Percentiles rank a stretch among this genome's conserved stretches.
Evolutionary conservation across 139 green algal genomes (phyloP).

Genomic region (Auxenochlorella pyrenoidosa): DNA sequence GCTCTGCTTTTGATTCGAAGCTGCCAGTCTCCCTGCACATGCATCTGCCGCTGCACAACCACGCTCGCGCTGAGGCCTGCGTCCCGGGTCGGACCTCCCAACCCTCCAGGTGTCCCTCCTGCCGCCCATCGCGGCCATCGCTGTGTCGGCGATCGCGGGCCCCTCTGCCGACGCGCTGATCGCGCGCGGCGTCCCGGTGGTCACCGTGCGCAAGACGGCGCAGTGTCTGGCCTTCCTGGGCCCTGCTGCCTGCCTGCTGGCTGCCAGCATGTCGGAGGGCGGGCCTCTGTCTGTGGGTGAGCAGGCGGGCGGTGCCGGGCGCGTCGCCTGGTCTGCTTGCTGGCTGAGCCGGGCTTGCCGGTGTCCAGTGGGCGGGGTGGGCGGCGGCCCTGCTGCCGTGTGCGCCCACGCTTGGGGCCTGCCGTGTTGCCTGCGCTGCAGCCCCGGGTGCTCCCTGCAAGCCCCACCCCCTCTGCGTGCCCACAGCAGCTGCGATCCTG

Average conservation of each 20-base stretch:
- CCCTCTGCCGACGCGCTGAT: constrained; percentile 83
- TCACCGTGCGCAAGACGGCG: constrained; percentile 83
- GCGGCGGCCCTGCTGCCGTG: no score
- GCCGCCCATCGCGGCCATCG: constrained; percentile 84
- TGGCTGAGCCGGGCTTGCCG: neutral
- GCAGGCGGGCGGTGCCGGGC: neutral
- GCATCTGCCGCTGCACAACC: neutral
- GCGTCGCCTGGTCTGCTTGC: neutral
- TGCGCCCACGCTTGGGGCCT: no score
- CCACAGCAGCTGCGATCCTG: neutral
- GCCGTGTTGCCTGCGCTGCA: no score
- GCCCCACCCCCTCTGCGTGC: no score
- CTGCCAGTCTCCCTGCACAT: no score
- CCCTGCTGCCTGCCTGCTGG: constrained; percentile 82
- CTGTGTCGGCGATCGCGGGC: constrained; percentile 55
- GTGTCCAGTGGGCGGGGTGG: neutral
- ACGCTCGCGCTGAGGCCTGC: neutral
- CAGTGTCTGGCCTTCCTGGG: constrained; percentile 91
- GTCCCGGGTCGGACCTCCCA: neutral
- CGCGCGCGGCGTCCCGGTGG: constrained; percentile 64
- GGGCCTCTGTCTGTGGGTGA: constrained; percentile 20
- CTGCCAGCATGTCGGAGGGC: constrained; percentile 43
- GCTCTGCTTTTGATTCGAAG: no score
- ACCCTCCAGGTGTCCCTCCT: constrained; percentile 77
- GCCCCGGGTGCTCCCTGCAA: no score